phyloP scores from a whole-genome alignment of 2,329 filamentous ascomycete species.

The Fusarium domesticum region DNA sequence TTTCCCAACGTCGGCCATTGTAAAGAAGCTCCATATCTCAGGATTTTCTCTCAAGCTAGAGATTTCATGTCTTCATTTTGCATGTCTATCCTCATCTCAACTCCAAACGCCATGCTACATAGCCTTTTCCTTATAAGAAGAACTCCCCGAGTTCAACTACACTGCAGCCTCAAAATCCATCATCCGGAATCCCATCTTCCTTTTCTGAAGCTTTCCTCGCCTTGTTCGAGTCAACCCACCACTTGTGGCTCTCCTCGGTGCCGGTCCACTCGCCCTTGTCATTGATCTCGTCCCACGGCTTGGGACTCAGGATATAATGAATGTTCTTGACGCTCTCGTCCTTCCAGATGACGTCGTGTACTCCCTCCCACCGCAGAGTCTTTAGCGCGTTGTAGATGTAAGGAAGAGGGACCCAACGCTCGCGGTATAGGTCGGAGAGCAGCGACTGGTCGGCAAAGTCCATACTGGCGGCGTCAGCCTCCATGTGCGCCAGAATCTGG shows the following conservation, averaged over 20 bases:
- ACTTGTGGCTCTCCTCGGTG: conserved; percentile 48
- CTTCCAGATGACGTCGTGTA: conserved; percentile 55
- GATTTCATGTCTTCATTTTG: too few species aligned
- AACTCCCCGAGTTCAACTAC: background rate
- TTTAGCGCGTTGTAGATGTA: conserved; percentile 63
- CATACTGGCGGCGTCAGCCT: conserved; percentile 44
- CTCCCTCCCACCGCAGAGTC: conserved; percentile 52
- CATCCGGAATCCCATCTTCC: conserved; percentile 34
- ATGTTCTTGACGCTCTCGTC: conserved; percentile 59
- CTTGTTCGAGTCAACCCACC: conserved; percentile 53
- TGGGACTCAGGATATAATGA: conserved; percentile 60
- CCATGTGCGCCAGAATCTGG: conserved; percentile 51
- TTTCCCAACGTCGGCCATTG: background rate
- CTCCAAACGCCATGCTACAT: conserved; percentile 4
- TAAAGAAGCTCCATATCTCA: background rate
- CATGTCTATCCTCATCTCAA: background rate
- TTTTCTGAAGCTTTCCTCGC: conserved; percentile 44
- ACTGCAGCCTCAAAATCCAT: conserved; percentile 18
- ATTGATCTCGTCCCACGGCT: conserved; percentile 57
- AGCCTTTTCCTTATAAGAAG: background rate
- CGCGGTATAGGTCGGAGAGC: conserved; percentile 52
- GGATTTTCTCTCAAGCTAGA: too few species aligned
- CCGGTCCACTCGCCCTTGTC: conserved; percentile 43
- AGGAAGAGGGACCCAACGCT: conserved; percentile 56
- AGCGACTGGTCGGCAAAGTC: conserved; percentile 61